Base-by-base conservation (phyloP, 257 asterid species). In the Solanum etuberosum region DNA sequence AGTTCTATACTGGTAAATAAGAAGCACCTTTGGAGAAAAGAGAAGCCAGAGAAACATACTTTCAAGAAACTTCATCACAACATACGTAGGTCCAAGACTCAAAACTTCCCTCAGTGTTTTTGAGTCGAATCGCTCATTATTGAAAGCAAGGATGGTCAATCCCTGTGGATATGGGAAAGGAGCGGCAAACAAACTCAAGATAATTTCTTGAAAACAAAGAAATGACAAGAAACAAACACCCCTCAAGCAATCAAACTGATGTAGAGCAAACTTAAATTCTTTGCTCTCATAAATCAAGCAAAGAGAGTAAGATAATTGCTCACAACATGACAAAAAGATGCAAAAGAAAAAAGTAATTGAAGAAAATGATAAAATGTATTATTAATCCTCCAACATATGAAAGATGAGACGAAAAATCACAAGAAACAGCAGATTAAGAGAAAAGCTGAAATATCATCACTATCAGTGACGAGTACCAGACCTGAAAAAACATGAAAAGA, bases 401-500 rank as follows among this genome's bases (percentile, higher is more conserved):
- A 59, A 68, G 83, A 23, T 77, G 48, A 38, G 68, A 46, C 32
- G n/a, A 72, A 81, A 80, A 29, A 48, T 48, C 37, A 80, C 68
- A 81, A 81, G 85, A 81, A 29, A 48, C 68, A 5, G 85, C 68
- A 48, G 85, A 80, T 80, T 29, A 80, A 48, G 34, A 81, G 85
- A 81, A 48, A 81, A 78, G 63, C 2, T 7, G 68, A 81, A 48
- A 81, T 43, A 78, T 43, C 84, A 81, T 29, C 27, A 34, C 43
- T 29, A 80, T 29, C 68, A 48, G 85, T 81, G 68, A 48, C 31
- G 13, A 86, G 46, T 71, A 51, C 82, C 91, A 89, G 87, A 97
- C 99, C 99, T 97, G 99, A 91, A 97, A 97, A 98, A 97, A 93
- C 93, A 97, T 92, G 89, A 95, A 34, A 85, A 97, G 97, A 91